Evolutionary conservation across 2,329 filamentous ascomycete genomes (phyloP).

Genomic region (Penicillium nordicum): DNA sequence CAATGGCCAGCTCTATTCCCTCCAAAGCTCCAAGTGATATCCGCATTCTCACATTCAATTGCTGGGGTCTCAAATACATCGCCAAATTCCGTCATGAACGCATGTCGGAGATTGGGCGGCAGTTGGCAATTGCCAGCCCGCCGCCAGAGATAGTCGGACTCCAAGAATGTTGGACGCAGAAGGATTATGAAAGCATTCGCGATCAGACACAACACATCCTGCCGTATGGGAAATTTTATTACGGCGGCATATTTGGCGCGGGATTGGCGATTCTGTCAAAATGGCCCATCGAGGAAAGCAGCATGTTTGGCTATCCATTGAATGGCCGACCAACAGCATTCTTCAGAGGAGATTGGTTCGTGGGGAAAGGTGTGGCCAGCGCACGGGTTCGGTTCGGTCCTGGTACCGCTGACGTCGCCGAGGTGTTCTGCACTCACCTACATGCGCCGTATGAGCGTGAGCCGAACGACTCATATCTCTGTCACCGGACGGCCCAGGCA

Average conservation of each 20-base stretch:
- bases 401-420: conserved; percentile 63
- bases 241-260: conserved; percentile 81
- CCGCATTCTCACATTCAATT: conserved; percentile 85
- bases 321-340: conserved; percentile 93
- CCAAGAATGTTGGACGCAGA: conserved; percentile 89
- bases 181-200: conserved; percentile 77
- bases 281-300: conserved; percentile 89
- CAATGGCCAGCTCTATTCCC: conserved; percentile 18
- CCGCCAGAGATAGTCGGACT: conserved; percentile 82
- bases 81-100: conserved; percentile 74
- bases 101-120: conserved; percentile 76
- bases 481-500: conserved; percentile 85
- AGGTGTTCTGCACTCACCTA: conserved; percentile 90
- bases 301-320: conserved; percentile 81
- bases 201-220: conserved; percentile 68
- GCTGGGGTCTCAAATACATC: conserved; percentile 91
- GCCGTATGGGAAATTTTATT: conserved; percentile 91
- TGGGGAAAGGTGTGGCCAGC: conserved; percentile 88
- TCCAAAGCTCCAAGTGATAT: conserved; percentile 55
- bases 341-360: conserved; percentile 92
- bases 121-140: conserved; percentile 66
- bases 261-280: conserved; percentile 83
- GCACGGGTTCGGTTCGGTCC: conserved; percentile 72
- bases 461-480: conserved; percentile 78
- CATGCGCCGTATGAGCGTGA: conserved; percentile 85